Conservation (phyloP, 257 asterid genomes). For the Mitragyna speciosa region DNA sequence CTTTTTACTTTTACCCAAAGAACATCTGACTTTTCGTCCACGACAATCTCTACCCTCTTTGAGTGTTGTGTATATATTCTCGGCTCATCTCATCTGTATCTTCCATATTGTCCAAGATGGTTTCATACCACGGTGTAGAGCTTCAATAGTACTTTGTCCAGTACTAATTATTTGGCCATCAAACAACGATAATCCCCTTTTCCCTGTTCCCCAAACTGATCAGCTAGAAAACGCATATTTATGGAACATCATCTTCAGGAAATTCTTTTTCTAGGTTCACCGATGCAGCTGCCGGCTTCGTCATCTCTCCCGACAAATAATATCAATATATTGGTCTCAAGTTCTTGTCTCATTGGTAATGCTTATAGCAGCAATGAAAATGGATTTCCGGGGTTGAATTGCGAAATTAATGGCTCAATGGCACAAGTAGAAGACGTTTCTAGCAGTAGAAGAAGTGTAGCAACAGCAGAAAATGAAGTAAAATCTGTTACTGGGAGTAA, state of each 20-base stretch:
- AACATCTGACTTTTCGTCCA: constrained; percentile 3
- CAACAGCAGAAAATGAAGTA: background rate
- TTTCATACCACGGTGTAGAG: background rate
- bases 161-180: background rate
- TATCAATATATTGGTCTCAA: background rate
- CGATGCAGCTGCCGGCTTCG: background rate
- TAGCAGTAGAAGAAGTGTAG: too few relatives aligned
- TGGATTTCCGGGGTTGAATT: constrained; percentile 24
- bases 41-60: background rate
- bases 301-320: background rate
- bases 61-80: background rate
- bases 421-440: background rate
- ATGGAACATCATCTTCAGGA: constrained; percentile 23
- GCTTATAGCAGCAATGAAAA: constrained; percentile 1
- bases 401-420: background rate
- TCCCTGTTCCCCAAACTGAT: background rate
- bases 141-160: background rate
- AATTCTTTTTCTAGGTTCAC: constrained; percentile 1
- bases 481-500: background rate
- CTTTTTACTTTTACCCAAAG: background rate
- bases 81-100: background rate
- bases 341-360: background rate
- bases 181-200: background rate
- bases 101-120: background rate
- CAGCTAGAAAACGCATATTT: background rate